Base-by-base conservation (phyloP, 345 rosid genomes). In the Gossypium bickii region DNA sequence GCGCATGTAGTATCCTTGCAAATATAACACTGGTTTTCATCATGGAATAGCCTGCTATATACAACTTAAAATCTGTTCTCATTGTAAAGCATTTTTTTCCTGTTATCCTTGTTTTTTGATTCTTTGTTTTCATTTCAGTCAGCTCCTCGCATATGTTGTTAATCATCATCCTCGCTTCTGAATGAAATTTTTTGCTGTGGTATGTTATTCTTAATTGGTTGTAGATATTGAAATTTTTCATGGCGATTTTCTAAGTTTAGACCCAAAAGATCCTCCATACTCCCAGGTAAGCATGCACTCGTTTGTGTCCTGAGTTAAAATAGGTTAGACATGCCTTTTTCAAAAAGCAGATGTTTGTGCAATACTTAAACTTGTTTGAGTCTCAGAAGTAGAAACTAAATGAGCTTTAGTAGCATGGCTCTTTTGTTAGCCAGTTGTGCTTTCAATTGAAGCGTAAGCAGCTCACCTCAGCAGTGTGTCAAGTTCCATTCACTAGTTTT, bases 1-100 rank as follows among this genome's bases (percentile, higher is more conserved):
- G 98, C 56, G 97, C 98, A 56, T 13, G 85, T 48, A 92, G 98
- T 89, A 92, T 92, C 97, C 93, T 89, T 78, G 53, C 57, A 34
- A 7, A 24, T 13, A 29, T 43, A 11, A 25, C 29, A 45, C 62
- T 27, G 9, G 38, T 65, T 25, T 24, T 20, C 2, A 52, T 20
- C 38, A 56, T 43, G 16, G 48, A 75, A 56, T 22, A 27, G 45
- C 60, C 12, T 74, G 58, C 59, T 13, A n/a, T 70, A 57, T 74
- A 51, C 49, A 24, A 68, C 27, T 38, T 67, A 13, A 27, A 29
- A 60, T 44, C 47, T 65, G 17, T 55, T 9, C 24, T 27, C 5
- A 1, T 49, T 49, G 12, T 67, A 16, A 22, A n/a, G 10, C 43
- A 62, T 78, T 58, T 2, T 51, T 34, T 38, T 20, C 12, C 70